Base-by-base conservation (phyloP, 495 filamentous ascomycete genomes). In the Aspergillus saccharolyticus region DNA sequence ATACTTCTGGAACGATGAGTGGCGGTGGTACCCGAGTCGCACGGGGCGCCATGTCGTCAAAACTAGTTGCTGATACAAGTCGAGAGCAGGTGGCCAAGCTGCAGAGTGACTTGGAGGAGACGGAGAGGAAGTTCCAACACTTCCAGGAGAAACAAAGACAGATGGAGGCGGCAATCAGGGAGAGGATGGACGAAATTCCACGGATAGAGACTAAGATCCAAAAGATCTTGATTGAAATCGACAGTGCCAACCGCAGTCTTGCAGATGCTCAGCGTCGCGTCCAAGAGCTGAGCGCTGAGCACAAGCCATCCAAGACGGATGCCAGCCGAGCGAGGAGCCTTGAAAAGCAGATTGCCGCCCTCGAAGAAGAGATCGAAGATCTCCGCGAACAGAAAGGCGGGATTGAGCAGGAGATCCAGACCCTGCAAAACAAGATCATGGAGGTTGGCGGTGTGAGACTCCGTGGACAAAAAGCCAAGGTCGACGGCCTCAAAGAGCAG, bases 1-100 rank as follows among this genome's bases (percentile, higher is more conserved):
- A 98, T 71, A 92, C 90, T 62, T 96, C 91, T 2, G 94, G 94
- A 75, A 97, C 94, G 9, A 97, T 98, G 95, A 95, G 89, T 60
- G 94, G 94, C 75, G 94, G 94, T 78, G 94, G 94, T 44, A 91
- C 80, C 39, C 89, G 86, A 39, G 87, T 91, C 42, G 90, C 92
- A 55, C 88, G 85, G 58, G 95, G 95, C 2, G 83, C 86, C 48
- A 98, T 98, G 94, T 97, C 93, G 2, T 92, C 89, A 14, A 97
- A 96, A 71, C 86, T 96, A 44, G 88, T 88, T 12, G 83, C 89
- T 7, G 89, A 96, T 44, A 88, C 83, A 18, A 85, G 85, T 42
- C 90, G 89, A 68, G 94, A 97, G 52, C 89, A 95, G 62, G 90
- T 98, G 4, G 67, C 81, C 46, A 91, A 93, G 66, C 78, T 97